These are phyloP conservation scores for Pachysandra terminalis DNA, from an alignment of 164 flowering plant genomes.

Conservation along the genomic window DNA sequence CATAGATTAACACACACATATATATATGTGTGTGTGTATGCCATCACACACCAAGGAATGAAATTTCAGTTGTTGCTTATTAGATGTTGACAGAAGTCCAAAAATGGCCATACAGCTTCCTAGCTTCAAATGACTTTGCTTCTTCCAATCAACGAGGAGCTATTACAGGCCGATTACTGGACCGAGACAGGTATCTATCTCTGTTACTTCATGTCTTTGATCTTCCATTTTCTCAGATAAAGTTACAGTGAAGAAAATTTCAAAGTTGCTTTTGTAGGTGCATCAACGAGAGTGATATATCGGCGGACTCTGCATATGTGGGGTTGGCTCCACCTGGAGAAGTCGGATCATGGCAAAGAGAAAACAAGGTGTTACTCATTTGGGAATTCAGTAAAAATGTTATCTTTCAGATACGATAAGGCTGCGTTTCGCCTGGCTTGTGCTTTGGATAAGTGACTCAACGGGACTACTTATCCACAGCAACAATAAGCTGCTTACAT, in stretches of 20 bases:
- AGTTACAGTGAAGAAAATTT: background rate
- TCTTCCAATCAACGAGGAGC: constrained; percentile 50
- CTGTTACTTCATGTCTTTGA: background rate
- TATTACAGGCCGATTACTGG: constrained; percentile 59
- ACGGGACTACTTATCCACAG: too few relatives aligned
- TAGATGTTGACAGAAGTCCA: constrained; percentile 64
- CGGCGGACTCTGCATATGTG: constrained; percentile 59
- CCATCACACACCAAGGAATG: too few relatives aligned
- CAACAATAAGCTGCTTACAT: too few relatives aligned
- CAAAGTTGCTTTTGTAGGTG: too few relatives aligned
- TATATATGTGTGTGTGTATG: too few relatives aligned
- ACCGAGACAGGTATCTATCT: constrained; percentile 55
- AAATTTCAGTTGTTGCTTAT: background rate
- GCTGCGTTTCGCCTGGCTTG: too few relatives aligned
- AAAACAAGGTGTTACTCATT: constrained; percentile 79
- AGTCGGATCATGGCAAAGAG: constrained; percentile 87
- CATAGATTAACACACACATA: too few relatives aligned
- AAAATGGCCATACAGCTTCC: constrained; percentile 87
- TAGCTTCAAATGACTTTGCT: constrained; percentile 63
- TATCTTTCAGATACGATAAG: too few relatives aligned
- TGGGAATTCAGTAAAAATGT: background rate
- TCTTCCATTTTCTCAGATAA: background rate
- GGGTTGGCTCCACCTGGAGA: constrained; percentile 83
- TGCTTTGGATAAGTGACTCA: too few relatives aligned
- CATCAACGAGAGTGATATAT: constrained; percentile 27